A percentile compares a stretch with the other conserved stretches of the same genome.
phyloP scores from a whole-genome alignment of 805 yeast species.

The Ogataea sp. region DNA sequence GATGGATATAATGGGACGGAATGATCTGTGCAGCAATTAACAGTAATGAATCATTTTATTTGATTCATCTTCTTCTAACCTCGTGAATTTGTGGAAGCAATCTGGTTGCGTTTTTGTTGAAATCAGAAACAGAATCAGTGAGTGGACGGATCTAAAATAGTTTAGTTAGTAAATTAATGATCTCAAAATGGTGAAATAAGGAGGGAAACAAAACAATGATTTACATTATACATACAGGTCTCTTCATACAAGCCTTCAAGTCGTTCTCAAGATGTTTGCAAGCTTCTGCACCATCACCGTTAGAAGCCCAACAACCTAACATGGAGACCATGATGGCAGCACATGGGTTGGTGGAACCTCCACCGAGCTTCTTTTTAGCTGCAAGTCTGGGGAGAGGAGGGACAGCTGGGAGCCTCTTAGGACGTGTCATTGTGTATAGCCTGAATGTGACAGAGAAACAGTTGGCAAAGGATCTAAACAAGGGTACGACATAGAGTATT shows the following conservation, averaged over 20 bases:
- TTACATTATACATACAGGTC: constrained; percentile 13
- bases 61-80: too few species aligned
- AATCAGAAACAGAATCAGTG: constrained; percentile 38
- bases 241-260: constrained; percentile 67
- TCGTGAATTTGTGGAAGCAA: constrained; percentile 45
- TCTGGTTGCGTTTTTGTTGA: constrained; percentile 40
- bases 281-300: constrained; percentile 69
- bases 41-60: too few species aligned
- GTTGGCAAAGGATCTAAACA: too few species aligned
- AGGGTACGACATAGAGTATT: too few species aligned
- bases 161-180: too few species aligned
- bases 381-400: constrained; percentile 73
- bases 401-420: constrained; percentile 22
- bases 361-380: constrained; percentile 55
- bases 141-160: constrained; percentile 15
- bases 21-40: too few species aligned
- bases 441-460: too few species aligned
- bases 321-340: constrained; percentile 75
- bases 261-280: constrained; percentile 63
- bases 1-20: too few species aligned
- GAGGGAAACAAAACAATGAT: too few species aligned
- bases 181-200: too few species aligned
- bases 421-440: constrained; percentile 4
- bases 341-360: constrained; percentile 62
- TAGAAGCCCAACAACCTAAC: constrained; percentile 93